These are phyloP conservation scores for Lyophyllum semitale DNA, from an alignment of 768 basidiomycete genomes.

Conservation along the genomic window DNA sequence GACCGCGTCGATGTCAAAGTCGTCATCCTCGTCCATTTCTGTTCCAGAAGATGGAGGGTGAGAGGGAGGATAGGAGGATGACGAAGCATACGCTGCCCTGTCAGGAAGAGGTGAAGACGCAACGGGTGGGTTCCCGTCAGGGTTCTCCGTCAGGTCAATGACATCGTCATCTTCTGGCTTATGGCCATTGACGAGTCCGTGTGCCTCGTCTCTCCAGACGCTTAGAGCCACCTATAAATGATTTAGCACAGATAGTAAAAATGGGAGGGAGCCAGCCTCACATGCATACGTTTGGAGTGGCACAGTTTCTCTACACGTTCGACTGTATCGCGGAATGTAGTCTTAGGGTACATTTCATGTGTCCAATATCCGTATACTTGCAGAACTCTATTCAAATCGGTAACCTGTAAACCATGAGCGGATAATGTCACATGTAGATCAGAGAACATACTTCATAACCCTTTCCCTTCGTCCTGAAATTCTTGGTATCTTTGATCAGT, in stretches of 20 bases:
- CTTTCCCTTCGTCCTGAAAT: constrained; percentile 83
- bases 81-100: constrained; percentile 32
- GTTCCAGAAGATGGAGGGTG: constrained; percentile 43
- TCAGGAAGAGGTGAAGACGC: constrained; percentile 24
- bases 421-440: background rate
- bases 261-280: constrained; percentile 28
- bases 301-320: constrained; percentile 86
- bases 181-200: constrained; percentile 28
- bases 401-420: constrained; percentile 44
- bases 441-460: constrained; percentile 76
- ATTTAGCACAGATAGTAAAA: background rate
- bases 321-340: constrained; percentile 85
- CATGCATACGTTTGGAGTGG: constrained; percentile 84
- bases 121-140: constrained; percentile 22
- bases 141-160: constrained; percentile 26
- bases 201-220: constrained; percentile 77
- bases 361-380: constrained; percentile 94
- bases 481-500: constrained; percentile 74
- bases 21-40: constrained; percentile 42
- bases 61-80: constrained; percentile 31
- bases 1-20: constrained; percentile 53
- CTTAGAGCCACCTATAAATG: constrained; percentile 60
- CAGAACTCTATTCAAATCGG: constrained; percentile 80
- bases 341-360: constrained; percentile 89
- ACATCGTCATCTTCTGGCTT: constrained; percentile 20